Evolutionary conservation across 2,329 filamentous ascomycete species (phyloP).

Genomic region (Pseudocercospora ulei): DNA sequence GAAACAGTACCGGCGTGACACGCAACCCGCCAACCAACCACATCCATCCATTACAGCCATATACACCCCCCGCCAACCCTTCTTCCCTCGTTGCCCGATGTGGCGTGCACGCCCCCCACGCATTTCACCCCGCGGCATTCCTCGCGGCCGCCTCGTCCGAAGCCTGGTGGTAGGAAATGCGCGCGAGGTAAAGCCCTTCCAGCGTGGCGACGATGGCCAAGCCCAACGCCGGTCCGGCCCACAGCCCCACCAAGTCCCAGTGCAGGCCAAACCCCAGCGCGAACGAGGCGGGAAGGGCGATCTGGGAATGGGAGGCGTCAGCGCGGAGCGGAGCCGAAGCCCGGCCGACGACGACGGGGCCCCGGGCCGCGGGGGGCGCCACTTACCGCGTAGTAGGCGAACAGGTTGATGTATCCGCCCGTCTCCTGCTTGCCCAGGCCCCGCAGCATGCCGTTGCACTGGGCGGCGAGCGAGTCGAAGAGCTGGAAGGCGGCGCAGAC

Average conservation of each 20-base stretch:
- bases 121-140: constrained; percentile 37
- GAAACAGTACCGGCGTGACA: too few relatives aligned
- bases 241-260: constrained; percentile 72
- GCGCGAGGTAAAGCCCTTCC: constrained; percentile 49
- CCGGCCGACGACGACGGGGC: background rate
- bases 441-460: constrained; percentile 73
- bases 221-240: constrained; percentile 57
- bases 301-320: constrained; percentile 19
- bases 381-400: constrained; percentile 64
- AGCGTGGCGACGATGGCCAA: constrained; percentile 51
- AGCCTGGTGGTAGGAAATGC: constrained; percentile 49
- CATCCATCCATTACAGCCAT: too few relatives aligned
- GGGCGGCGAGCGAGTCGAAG: constrained; percentile 69
- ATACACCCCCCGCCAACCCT: too few relatives aligned
- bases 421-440: constrained; percentile 83
- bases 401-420: constrained; percentile 77
- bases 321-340: background rate
- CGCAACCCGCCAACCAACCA: too few relatives aligned
- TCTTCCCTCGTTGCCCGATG: too few relatives aligned
- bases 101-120: too few relatives aligned
- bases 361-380: background rate
- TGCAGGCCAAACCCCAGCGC: constrained; percentile 63
- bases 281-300: constrained; percentile 78
- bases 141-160: constrained; percentile 52
- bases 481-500: constrained; percentile 82